Conservation (phyloP, 768 basidiomycete genomes). For the Leccinum variicolor region DNA sequence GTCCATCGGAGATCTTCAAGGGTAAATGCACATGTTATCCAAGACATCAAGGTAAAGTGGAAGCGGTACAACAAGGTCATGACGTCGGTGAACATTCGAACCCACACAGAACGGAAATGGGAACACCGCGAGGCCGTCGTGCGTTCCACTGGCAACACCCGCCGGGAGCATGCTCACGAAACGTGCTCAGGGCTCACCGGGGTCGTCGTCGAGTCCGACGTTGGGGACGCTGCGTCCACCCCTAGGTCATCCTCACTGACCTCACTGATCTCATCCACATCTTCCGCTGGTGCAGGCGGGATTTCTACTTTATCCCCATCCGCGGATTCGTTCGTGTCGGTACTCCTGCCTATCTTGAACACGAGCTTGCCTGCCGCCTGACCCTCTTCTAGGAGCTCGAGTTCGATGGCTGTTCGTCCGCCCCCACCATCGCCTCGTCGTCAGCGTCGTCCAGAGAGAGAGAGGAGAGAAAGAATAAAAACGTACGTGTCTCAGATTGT, state of each 20-base stretch:
- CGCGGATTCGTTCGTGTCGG: not conserved
- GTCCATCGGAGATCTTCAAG: not conserved
- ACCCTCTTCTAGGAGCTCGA: constrained; percentile 31
- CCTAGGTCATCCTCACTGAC: not conserved
- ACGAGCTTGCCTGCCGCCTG: constrained; percentile 27
- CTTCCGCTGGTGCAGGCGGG: not conserved
- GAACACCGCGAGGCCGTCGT: not conserved
- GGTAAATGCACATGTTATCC: constrained; percentile 5
- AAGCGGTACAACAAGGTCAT: constrained; percentile 1
- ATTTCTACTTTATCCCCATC: not conserved
- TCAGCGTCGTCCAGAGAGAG: not conserved
- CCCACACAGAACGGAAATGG: not conserved
- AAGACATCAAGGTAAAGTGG: constrained; percentile 2
- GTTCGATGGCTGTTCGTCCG: constrained; percentile 22
- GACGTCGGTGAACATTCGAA: not conserved
- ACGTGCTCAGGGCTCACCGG: constrained; percentile 1
- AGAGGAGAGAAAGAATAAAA: not conserved
- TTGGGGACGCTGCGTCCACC: not conserved
- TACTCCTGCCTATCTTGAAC: constrained; percentile 25
- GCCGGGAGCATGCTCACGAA: not conserved
- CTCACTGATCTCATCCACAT: not conserved
- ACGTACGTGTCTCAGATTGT: constrained; percentile 28
- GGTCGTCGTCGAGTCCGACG: not conserved
- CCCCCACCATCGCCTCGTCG: not conserved
- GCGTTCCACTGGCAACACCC: not conserved